These are phyloP conservation scores for Wickerhamiella allomyrinae DNA, from an alignment of 805 yeast species.

Conservation along the genomic window DNA sequence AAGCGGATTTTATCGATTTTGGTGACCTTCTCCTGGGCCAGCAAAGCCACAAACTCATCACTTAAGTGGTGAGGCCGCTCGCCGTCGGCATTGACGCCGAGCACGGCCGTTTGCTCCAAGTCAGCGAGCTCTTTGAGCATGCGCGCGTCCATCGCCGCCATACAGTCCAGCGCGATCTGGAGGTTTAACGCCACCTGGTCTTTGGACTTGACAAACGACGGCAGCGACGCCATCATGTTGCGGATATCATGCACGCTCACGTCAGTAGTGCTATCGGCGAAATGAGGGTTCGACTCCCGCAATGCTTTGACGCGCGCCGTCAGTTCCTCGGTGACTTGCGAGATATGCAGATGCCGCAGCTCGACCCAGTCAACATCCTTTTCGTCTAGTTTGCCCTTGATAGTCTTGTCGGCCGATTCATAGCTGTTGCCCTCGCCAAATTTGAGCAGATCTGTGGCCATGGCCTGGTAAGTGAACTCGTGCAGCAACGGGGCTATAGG, in stretches of 20 bases:
- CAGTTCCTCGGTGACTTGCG: slow-evolving; percentile 54
- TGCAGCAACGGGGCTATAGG: slow-evolving; percentile 72
- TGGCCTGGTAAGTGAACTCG: slow-evolving; percentile 82
- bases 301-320: slow-evolving; percentile 47
- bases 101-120: slow-evolving; percentile 70
- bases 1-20: slow-evolving; percentile 53
- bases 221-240: slow-evolving; percentile 42
- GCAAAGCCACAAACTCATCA: slow-evolving; percentile 42
- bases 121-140: slow-evolving; percentile 62
- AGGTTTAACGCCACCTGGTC: slow-evolving; percentile 25
- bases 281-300: slow-evolving; percentile 55
- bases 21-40: slow-evolving; percentile 30
- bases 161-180: slow-evolving; percentile 41
- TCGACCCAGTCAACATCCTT: slow-evolving; percentile 59
- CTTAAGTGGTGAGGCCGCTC: slow-evolving; percentile 6
- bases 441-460: slow-evolving; percentile 64
- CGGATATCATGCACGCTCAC: slow-evolving; percentile 56
- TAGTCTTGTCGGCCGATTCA: slow-evolving; percentile 29
- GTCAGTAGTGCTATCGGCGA: slow-evolving; percentile 54
- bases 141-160: slow-evolving; percentile 42
- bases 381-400: slow-evolving; percentile 39
- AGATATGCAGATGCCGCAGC: slow-evolving; percentile 59
- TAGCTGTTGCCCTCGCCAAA: slow-evolving; percentile 33
- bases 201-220: slow-evolving; percentile 24
- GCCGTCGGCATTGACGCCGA: slow-evolving; percentile 47